Percentiles rank a stretch among this genome's conserved stretches.
Conservation (phyloP, 305 asterid species). For the Fraxinus floribunda region DNA sequence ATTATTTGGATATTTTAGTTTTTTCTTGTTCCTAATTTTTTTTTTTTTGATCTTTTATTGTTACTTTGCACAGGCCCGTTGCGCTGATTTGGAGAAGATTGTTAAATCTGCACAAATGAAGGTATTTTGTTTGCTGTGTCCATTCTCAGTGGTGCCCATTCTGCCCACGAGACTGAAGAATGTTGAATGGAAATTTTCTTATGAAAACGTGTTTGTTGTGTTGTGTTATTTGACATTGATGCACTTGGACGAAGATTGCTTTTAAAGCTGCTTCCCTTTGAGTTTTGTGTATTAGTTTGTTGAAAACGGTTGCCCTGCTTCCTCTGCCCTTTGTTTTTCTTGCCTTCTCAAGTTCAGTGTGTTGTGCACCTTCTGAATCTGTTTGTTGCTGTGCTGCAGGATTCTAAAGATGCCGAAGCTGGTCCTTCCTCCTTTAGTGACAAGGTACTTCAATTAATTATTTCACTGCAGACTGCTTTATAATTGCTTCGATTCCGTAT, state of each 20-base stretch:
- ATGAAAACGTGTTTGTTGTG: conserved; percentile 4
- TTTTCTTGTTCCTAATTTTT: background rate
- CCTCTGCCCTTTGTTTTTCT: conserved; percentile 1
- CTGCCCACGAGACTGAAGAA: background rate
- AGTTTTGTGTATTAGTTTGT: background rate
- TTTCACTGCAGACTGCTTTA: background rate
- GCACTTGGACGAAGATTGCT: background rate
- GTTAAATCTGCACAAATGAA: conserved; percentile 46
- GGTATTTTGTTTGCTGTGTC: conserved; percentile 38
- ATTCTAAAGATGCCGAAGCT: conserved; percentile 44
- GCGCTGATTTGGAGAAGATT: conserved; percentile 67
- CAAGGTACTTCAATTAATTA: conserved; percentile 39
- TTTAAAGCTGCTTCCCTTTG: conserved; percentile 5
- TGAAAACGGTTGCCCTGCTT: background rate
- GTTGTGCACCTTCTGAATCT: conserved; percentile 17
- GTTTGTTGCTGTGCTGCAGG: conserved; percentile 37
- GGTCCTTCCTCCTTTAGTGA: conserved; percentile 43
- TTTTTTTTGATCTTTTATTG: conserved; percentile 19
- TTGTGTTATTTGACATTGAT: background rate
- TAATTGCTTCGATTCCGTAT: background rate
- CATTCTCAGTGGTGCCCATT: background rate
- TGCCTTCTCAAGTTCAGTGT: background rate
- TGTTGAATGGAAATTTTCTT: background rate
- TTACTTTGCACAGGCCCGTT: conserved; percentile 56
- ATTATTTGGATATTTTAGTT: background rate